Base-by-base conservation (phyloP, 768 basidiomycete species). In the Podaxis pistillaris region DNA sequence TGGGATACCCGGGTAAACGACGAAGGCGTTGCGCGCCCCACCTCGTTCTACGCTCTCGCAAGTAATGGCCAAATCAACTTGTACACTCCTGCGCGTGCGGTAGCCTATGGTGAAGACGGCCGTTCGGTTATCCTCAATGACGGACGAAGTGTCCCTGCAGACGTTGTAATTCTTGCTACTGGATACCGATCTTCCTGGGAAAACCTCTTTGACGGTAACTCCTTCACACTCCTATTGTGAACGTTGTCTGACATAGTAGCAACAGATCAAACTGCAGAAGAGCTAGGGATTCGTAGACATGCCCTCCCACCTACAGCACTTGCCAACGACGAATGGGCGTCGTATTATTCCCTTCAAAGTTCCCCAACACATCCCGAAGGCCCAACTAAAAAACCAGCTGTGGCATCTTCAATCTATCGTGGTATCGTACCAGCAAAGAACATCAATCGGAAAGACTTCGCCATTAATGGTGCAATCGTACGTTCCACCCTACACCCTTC, bases 391-490 rank as follows among this genome's bases (percentile, higher is more conserved):
- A 2, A 8, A 24, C 37, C 46, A 38, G n/a, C 26, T 2, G n/a
- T 46, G 6, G 50, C 50, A 40, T 40, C 58, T 12, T 40, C 81
- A 1, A 76, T 89, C 0, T 85, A 87, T 69, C 81, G 87, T 13
- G 87, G 87, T 5, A 69, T 89, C 1, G 79, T 89, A 3, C 88
- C 88, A 0, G 83, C 82, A 2, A 83, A 82, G 67, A 87, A 84
- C 65, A 79, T 89, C 49, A 19, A 68, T 1, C 73, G 74, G 6
- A 75, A 82, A 13, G 87, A 89, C 68, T 85, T 90, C 60, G 87
- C 86, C 0, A 78, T 89, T 46, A 86, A 83, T 33, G 88, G 87
- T n/a, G 85, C 86, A 6, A 68, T 83, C n/a, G 88, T 88, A 73
- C 41, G 80, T 71, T 4, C 49, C 28, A 57, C 51, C 0, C 62